Percentiles rank a stretch among this genome's conserved stretches.
Evolutionary conservation across 306 rosid genomes (phyloP).

Genomic region (Trifolium dubium): DNA sequence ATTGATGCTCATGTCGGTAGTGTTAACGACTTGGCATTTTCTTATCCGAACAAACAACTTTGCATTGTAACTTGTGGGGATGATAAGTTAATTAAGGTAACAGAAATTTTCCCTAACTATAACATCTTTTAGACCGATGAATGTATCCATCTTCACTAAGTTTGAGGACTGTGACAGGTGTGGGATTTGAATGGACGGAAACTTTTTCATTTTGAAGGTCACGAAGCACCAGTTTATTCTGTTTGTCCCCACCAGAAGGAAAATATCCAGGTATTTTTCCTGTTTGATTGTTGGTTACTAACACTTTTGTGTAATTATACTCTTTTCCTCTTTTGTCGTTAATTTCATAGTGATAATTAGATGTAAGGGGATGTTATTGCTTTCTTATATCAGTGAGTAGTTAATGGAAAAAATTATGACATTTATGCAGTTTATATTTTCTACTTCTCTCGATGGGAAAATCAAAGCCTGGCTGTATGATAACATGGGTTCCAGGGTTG

Average conservation of each 20-base stretch:
- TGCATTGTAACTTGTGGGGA: slow-evolving; percentile 81
- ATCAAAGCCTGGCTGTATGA: slow-evolving; percentile 94
- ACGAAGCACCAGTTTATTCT: slow-evolving; percentile 76
- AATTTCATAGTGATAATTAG: slow-evolving; percentile 19
- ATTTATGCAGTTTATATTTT: slow-evolving; percentile 73
- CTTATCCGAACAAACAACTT: slow-evolving; percentile 59
- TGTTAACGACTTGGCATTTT: slow-evolving; percentile 83
- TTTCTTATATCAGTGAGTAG: slow-evolving; percentile 10
- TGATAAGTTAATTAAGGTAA: slow-evolving; percentile 80
- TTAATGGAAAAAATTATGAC: slow-evolving; percentile 6
- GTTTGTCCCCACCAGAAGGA: slow-evolving; percentile 86
- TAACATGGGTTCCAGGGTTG: slow-evolving; percentile 70
- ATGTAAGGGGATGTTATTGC: slow-evolving; percentile 15
- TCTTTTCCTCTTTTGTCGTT: slow-evolving; percentile 2
- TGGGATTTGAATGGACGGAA: slow-evolving; percentile 77
- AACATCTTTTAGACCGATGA: slow-evolving; percentile 20
- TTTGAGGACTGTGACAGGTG: slow-evolving; percentile 56
- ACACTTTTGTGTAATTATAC: slow-evolving; percentile 8
- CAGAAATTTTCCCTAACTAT: background rate
- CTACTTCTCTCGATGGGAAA: slow-evolving; percentile 83
- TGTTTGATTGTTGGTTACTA: slow-evolving; percentile 9
- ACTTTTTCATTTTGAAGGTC: slow-evolving; percentile 78
- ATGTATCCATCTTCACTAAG: slow-evolving; percentile 20
- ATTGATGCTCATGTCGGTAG: slow-evolving; percentile 76
- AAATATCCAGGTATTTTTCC: slow-evolving; percentile 59